Percentiles rank a stretch among this genome's conserved stretches.
phyloP scores from a whole-genome alignment of 306 rosid species.

The Neltuma alba region DNA sequence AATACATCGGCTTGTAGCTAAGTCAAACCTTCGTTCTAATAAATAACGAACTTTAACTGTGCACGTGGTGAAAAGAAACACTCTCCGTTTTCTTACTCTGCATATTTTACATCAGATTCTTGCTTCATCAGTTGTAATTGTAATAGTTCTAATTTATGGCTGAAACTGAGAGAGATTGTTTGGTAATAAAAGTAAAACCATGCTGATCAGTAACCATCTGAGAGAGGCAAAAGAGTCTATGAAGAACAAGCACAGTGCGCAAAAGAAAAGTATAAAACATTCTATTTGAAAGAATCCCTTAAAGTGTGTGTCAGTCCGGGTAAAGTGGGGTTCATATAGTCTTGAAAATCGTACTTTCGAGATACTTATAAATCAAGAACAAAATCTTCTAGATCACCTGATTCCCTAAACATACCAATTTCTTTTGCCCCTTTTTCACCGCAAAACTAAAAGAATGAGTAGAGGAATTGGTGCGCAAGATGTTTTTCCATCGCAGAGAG shows the following conservation, averaged over 20 bases:
- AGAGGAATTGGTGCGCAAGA: background rate
- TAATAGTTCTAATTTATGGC: background rate
- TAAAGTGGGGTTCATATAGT: background rate
- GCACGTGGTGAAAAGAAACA: background rate
- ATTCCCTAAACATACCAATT: background rate
- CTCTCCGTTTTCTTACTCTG: background rate
- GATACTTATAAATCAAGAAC: background rate
- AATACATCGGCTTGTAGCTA: background rate
- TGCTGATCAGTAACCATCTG: background rate
- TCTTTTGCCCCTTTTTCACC: background rate
- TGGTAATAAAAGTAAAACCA: background rate
- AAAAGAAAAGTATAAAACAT: background rate
- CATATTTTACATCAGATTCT: background rate
- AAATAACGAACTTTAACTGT: background rate
- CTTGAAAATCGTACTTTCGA: background rate
- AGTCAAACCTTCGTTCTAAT: background rate
- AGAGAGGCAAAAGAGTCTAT: background rate
- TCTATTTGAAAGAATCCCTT: background rate
- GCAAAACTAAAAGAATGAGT: background rate
- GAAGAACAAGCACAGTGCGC: background rate
- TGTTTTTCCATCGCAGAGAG: background rate
- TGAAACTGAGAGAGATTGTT: background rate
- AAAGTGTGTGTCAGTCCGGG: background rate
- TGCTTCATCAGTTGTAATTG: background rate
- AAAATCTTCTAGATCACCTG: background rate